Evolutionary conservation across 768 basidiomycete species (phyloP), one percentile per base, ranked within the genome.

Genomic region (Termitomyces eurrhizus): DNA sequence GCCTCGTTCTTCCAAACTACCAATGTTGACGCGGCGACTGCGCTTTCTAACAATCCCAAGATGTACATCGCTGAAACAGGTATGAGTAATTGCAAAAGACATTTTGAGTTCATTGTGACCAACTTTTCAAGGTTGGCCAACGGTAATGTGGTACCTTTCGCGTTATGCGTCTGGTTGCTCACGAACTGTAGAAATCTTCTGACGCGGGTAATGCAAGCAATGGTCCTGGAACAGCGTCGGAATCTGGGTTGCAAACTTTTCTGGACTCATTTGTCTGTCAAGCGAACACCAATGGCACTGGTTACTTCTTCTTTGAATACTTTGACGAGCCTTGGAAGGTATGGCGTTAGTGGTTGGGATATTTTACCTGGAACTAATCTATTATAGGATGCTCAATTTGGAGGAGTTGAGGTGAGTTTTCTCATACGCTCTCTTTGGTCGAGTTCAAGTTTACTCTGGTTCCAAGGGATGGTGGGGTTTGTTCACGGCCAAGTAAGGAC

Each of bases 51-150:
- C 71, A 79, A 83, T 4, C 93, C 95, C 0, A 69, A 78, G 49
- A 87, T 93, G 82, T 95, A 85, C 74, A 97, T 98, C 61, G 97
- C 96, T 0, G 97, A 99, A 78, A 97, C 95, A 14, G 91, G 91
- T 56, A 68, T 70, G 67, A 58, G 35, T 33, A 56, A 57, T 37
- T 44, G 42, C 5, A 44, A 59, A 44, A 26, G 35, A 16, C 41
- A 4, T 52, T 32, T 33, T 26, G 9, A 52, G 26, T 55, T 29
- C 6, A 26, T 26, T 35, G 33, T 61, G 53, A n/a, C 42, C 37
- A 39, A 35, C 24, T 56, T 4, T 58, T 46, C 48, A 49, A 72
- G 70, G 69, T 16, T 90, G 88, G 88, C 88, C 90, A 44, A 80
- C 88, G 62, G 87, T 88, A 72, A 54, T 75, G 1, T 67, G 13